These are phyloP conservation scores for Diplotaxis tenuifolia DNA, from an alignment of 345 rosid species.

Conservation along the genomic window DNA sequence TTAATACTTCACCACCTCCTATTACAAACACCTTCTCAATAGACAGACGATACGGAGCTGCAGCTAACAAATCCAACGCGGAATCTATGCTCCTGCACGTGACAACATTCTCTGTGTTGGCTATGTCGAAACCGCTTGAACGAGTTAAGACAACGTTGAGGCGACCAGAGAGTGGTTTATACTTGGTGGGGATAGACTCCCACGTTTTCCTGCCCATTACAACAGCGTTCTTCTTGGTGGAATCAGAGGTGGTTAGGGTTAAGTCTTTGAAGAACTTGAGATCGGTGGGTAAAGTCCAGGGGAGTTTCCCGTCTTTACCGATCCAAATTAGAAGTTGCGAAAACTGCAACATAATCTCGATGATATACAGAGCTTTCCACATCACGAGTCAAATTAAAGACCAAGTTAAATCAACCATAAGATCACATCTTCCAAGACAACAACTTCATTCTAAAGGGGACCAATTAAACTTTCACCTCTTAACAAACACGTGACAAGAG, in stretches of 20 bases:
- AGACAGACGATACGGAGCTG: constrained; percentile 75
- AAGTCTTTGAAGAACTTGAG: constrained; percentile 81
- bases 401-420: background rate
- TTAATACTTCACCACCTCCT: constrained; percentile 81
- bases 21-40: constrained; percentile 91
- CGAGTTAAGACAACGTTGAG: constrained; percentile 93
- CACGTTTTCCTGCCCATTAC: constrained; percentile 96
- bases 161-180: constrained; percentile 79
- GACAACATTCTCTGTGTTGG: constrained; percentile 86
- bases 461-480: background rate
- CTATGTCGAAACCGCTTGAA: constrained; percentile 78
- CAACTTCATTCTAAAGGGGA: background rate
- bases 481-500: background rate
- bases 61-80: constrained; percentile 73
- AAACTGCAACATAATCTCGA: too few species aligned
- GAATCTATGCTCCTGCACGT: constrained; percentile 78
- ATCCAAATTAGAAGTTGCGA: too few species aligned
- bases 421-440: background rate
- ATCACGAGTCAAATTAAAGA: background rate
- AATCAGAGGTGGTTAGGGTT: constrained; percentile 57
- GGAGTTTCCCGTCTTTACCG: constrained; percentile 80
- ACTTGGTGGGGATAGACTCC: constrained; percentile 78
- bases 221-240: constrained; percentile 77
- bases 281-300: constrained; percentile 85
- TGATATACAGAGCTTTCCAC: background rate